phyloP scores from a whole-genome alignment of 2,329 filamentous ascomycete genomes.

The Pseudopithomyces chartarum region DNA sequence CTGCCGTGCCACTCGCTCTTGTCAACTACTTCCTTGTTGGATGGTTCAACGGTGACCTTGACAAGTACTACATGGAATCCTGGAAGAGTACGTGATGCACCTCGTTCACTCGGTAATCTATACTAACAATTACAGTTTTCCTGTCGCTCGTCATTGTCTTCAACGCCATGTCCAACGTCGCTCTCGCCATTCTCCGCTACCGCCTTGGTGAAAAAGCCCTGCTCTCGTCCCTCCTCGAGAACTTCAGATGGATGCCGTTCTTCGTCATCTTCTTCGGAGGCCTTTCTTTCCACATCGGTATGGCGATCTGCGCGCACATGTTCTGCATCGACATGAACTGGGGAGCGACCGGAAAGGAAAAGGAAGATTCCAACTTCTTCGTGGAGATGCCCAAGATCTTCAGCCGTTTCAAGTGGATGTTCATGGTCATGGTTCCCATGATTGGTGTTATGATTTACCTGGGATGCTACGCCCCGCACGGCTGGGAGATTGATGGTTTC shows the following conservation, averaged over 20 bases:
- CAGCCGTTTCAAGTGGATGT: constrained; percentile 71
- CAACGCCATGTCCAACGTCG: constrained; percentile 63
- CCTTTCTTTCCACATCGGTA: constrained; percentile 76
- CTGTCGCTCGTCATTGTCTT: constrained; percentile 67
- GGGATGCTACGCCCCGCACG: constrained; percentile 69
- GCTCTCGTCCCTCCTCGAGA: constrained; percentile 58
- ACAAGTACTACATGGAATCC: constrained; percentile 77
- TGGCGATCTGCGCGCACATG: constrained; percentile 80
- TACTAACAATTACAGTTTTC: constrained; percentile 57
- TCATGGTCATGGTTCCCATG: constrained; percentile 67
- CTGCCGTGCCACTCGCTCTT: constrained; percentile 66
- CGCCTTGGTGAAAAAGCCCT: constrained; percentile 60
- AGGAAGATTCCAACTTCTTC: constrained; percentile 82
- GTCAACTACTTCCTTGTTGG: constrained; percentile 73
- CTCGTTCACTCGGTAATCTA: not conserved
- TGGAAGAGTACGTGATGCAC: constrained; percentile 57
- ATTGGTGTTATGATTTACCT: constrained; percentile 68
- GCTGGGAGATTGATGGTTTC: constrained; percentile 51
- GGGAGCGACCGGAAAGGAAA: constrained; percentile 83
- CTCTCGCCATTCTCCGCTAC: constrained; percentile 66
- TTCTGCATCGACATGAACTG: constrained; percentile 85
- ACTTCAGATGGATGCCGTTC: constrained; percentile 66
- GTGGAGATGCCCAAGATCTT: constrained; percentile 80
- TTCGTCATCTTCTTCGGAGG: constrained; percentile 81
- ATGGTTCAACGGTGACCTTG: constrained; percentile 73